Evolutionary conservation across 345 rosid species (phyloP).

Genomic region (Xanthoceras sorbifolium): DNA sequence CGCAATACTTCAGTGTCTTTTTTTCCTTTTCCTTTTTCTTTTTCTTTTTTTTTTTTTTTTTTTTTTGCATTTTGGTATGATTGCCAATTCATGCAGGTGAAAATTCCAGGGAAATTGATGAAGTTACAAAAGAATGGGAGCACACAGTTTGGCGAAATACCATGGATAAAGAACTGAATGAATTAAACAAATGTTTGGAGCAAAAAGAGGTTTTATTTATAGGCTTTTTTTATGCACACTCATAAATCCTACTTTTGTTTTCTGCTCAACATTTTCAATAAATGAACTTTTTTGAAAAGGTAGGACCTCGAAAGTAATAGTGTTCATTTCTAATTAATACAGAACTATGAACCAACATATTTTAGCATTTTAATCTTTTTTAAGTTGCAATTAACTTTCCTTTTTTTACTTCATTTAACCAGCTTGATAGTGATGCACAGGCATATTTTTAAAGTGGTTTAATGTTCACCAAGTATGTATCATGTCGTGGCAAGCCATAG

Average conservation of each 20-base stretch:
- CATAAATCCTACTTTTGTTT: neutral
- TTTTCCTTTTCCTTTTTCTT: neutral
- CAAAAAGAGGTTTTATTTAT: conserved; percentile 75
- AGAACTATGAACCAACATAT: neutral
- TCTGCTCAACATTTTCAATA: neutral
- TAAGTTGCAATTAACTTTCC: neutral
- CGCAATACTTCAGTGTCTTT: neutral
- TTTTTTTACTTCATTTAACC: neutral
- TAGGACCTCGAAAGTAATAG: neutral
- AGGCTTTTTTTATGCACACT: conserved; percentile 5
- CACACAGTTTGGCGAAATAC: conserved; percentile 72
- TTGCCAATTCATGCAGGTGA: conserved; percentile 42
- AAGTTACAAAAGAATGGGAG: conserved; percentile 89
- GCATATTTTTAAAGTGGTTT: neutral
- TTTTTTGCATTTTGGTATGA: neutral
- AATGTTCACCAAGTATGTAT: neutral
- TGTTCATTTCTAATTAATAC: neutral
- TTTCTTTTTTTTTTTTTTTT: neutral
- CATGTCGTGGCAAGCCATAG: neutral
- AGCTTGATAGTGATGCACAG: neutral
- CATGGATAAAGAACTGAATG: conserved; percentile 83
- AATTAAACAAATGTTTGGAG: conserved; percentile 77
- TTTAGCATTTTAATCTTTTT: neutral
- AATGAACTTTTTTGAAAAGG: neutral
- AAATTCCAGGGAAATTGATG: conserved; percentile 68